Evolutionary conservation across 306 rosid species (phyloP), one percentile per base, ranked within the genome.

Genomic region (Pterocarpus santalinus): DNA sequence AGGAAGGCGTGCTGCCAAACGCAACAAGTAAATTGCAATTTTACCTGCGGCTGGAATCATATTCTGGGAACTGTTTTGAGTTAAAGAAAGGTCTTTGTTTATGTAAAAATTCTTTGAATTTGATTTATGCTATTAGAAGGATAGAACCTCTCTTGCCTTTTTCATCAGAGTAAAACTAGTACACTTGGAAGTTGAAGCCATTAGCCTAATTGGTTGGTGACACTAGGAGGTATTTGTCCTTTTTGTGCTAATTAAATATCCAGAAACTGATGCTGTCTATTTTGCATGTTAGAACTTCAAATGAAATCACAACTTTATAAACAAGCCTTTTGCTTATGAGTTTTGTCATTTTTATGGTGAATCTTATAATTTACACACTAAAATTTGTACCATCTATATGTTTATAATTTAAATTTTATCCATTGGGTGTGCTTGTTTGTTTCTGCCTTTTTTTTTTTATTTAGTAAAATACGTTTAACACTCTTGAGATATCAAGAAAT

Each of bases 1-100:
- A 39, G 98, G 98, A 77, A 89, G 73, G 89, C 96, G 97, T 76
- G 97, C 96, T 63, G 86, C 91, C 69, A 94, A 94, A 68, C 97
- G 97, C 65, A 91, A 77, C 82, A 85, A 94, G 80, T 90, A 88
- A 82, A 80, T 79, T 35, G 75, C 75, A 69, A 69, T 80, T 78
- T 55, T 7, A n/a, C 35, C 17, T 69, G 14, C 51, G 72, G 77
- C 61, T 74, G 63, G 62, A 69, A 75, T 65, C 65, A 6, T 75
- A 35, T 39, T 56, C 38, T 75, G 49, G 56, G 62, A 34, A 14
- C 60, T 72, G 36, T 65, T 83, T 83, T 79, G 58, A 73, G 70
- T 76, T 77, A 49, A 44, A 76, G 73, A 66, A 75, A 52, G 17
- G 57, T 69, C 72, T 52, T 56, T 79, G 49, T 61, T 80, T 22